Conservation (phyloP, 176 grass and related monocot genomes). For the Oryza rufipogon region DNA sequence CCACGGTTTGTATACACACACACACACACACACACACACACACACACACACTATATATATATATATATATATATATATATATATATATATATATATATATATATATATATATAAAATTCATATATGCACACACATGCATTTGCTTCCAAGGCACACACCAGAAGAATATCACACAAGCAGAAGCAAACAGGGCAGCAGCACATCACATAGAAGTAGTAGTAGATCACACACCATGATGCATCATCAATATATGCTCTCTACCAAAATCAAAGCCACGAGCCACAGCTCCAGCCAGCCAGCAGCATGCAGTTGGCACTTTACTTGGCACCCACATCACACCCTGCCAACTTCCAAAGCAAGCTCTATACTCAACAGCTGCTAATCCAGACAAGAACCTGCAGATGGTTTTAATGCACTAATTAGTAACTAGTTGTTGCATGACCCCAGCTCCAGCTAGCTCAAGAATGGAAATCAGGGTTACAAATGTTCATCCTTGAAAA, state of each 20-base stretch:
- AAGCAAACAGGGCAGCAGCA: constrained; percentile 10
- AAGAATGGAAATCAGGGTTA: neutral
- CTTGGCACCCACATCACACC: neutral
- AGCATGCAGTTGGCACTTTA: neutral
- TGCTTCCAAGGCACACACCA: constrained; percentile 47
- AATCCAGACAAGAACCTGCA: neutral
- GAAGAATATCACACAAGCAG: constrained; percentile 52
- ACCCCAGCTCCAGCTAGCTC: constrained; percentile 11
- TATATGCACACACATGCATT: neutral
- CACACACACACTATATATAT: too few species aligned
- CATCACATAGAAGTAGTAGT: neutral
- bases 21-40: too few species aligned
- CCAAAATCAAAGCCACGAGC: constrained; percentile 11
- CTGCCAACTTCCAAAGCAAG: neutral
- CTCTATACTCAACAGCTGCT: neutral
- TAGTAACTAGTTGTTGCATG: constrained; percentile 3
- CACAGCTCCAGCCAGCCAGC: neutral
- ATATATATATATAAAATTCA: neutral
- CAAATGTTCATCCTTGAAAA: constrained; percentile 5
- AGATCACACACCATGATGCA: neutral
- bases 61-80: too few species aligned
- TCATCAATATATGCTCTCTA: neutral
- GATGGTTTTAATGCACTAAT: neutral
- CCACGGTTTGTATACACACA: neutral
- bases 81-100: too few species aligned